phyloP scores from a whole-genome alignment of 257 asterid species.

The Fraxinus pennsylvanica region DNA sequence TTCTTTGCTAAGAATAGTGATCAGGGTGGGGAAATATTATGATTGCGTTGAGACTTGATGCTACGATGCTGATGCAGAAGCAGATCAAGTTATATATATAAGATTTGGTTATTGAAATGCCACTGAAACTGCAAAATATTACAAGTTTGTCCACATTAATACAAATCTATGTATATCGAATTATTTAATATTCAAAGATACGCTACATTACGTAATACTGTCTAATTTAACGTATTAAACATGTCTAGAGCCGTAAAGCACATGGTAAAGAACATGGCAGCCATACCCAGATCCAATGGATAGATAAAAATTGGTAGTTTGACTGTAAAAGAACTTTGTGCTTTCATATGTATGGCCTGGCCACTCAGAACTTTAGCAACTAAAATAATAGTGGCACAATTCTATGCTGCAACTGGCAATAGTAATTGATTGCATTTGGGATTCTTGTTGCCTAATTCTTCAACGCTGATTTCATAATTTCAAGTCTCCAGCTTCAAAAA shows the following conservation, averaged over 20 bases:
- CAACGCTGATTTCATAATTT: too few species aligned
- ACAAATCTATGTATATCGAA: not conserved
- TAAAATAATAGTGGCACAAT: too few species aligned
- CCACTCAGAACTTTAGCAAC: too few species aligned
- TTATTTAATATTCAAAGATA: too few species aligned
- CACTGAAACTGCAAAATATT: slow-evolving; percentile 35
- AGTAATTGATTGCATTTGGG: too few species aligned
- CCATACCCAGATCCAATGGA: not conserved
- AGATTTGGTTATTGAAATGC: slow-evolving; percentile 44
- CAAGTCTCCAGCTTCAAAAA: too few species aligned
- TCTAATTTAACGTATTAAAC: not conserved
- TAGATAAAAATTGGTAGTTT: not conserved
- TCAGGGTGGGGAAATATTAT: slow-evolving; percentile 24
- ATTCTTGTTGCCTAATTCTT: too few species aligned
- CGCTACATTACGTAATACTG: too few species aligned
- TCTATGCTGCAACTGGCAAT: too few species aligned
- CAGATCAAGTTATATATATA: slow-evolving; percentile 37
- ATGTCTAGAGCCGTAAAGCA: not conserved
- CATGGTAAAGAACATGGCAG: not conserved
- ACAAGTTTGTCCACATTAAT: slow-evolving; percentile 34
- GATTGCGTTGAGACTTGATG: slow-evolving; percentile 16
- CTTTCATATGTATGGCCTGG: too few species aligned
- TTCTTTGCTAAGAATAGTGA: slow-evolving; percentile 27
- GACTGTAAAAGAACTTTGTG: too few species aligned
- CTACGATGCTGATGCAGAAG: slow-evolving; percentile 10